Evolutionary conservation across 495 filamentous ascomycete species (phyloP).

Genomic region (Tuber microsphaerosporum): DNA sequence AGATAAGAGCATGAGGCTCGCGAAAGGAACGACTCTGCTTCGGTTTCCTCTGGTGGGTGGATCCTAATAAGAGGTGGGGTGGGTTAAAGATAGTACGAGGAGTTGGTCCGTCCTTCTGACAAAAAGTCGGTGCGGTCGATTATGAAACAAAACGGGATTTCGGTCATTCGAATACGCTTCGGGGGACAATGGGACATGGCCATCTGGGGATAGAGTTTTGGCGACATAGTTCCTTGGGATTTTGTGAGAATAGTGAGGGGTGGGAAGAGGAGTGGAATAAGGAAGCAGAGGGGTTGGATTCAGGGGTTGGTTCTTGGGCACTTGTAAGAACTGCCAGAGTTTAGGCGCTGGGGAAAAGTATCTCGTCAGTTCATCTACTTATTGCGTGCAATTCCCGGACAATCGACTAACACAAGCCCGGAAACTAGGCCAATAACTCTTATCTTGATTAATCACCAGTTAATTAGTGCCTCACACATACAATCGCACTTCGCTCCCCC

Average conservation of each 20-base stretch:
- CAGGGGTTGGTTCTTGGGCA: neutral
- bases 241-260: neutral
- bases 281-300: neutral
- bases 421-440: neutral
- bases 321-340: neutral
- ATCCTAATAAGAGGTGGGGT: neutral
- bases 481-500: neutral
- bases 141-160: neutral
- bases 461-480: neutral
- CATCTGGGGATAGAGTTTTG: neutral
- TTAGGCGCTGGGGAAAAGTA: neutral
- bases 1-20: neutral
- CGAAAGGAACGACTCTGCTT: neutral
- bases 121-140: neutral
- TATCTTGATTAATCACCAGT: neutral
- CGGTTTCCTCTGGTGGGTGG: neutral
- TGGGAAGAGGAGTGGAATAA: neutral
- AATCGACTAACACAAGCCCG: neutral
- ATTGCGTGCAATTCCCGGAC: slow-evolving; percentile 1
- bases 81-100: neutral
- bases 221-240: neutral
- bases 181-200: neutral
- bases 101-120: neutral
- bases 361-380: neutral
- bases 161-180: neutral